These are phyloP conservation scores for Akanthomyces lecanii DNA, from an alignment of 2,329 filamentous ascomycete species.

Conservation along the genomic window DNA sequence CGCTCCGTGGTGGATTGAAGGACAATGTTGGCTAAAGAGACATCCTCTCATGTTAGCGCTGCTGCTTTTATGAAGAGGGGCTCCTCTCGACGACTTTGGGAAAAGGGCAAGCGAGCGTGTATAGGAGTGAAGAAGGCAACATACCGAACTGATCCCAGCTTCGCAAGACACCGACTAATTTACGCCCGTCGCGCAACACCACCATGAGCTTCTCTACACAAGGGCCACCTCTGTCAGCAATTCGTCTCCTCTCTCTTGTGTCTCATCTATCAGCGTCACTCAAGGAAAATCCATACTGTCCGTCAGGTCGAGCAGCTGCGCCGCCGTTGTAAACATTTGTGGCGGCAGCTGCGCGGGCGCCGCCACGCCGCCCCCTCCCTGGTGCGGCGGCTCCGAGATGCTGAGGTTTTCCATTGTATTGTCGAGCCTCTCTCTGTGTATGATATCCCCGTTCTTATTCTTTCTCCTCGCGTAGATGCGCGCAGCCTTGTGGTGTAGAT, in stretches of 20 bases:
- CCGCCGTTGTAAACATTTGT: slow-evolving; percentile 98
- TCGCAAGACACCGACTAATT: slow-evolving; percentile 85
- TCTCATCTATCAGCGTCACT: background rate
- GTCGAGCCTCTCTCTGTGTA: background rate
- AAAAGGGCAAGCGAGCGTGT: too few relatives aligned
- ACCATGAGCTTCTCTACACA: slow-evolving; percentile 86
- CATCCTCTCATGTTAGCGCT: background rate
- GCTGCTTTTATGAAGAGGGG: background rate
- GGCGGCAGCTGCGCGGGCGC: slow-evolving; percentile 66
- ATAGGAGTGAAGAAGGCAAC: slow-evolving; percentile 23
- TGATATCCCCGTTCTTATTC: too few relatives aligned
- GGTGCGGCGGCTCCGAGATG: slow-evolving; percentile 45
- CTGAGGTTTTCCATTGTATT: slow-evolving; percentile 49
- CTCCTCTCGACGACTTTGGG: too few relatives aligned
- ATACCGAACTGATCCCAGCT: slow-evolving; percentile 98
- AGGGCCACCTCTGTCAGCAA: slow-evolving; percentile 25
- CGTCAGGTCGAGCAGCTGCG: slow-evolving; percentile 90
- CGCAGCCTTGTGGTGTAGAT: too few relatives aligned
- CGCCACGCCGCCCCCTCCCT: slow-evolving; percentile 30
- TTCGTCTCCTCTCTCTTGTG: background rate
- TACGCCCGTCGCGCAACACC: slow-evolving; percentile 85
- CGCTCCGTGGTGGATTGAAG: slow-evolving; percentile 90
- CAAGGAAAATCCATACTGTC: slow-evolving; percentile 68
- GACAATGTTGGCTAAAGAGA: slow-evolving; percentile 75
- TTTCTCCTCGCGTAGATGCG: background rate